Conservation (phyloP, 2,329 filamentous ascomycete genomes). For the Paecilomyces sp. region DNA sequence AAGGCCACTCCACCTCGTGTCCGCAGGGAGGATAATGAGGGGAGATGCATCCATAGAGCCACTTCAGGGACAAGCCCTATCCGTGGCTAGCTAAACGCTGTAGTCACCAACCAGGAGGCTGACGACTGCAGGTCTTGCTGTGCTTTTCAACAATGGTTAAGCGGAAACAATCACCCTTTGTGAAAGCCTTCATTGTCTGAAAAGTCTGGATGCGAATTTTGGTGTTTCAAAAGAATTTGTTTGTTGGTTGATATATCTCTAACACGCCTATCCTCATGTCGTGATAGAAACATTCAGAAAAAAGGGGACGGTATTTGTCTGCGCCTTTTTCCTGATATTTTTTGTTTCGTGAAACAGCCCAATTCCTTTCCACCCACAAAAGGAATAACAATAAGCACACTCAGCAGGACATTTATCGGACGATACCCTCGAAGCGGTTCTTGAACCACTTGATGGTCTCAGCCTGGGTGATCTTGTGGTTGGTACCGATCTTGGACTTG, state of each 20-base stretch:
- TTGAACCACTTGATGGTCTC: constrained; percentile 99
- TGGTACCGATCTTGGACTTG: constrained; percentile 77
- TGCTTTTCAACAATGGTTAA: constrained; percentile 49
- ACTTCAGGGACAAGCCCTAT: not conserved
- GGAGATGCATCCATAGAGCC: not conserved
- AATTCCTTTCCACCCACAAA: constrained; percentile 16
- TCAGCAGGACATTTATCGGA: constrained; percentile 64
- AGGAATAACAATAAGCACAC: constrained; percentile 7
- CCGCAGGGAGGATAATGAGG: not conserved
- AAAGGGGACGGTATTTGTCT: constrained; percentile 17
- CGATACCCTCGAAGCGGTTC: constrained; percentile 94
- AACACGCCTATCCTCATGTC: constrained; percentile 33
- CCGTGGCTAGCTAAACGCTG: not conserved
- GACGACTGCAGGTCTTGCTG: not conserved
- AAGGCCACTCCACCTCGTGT: not conserved
- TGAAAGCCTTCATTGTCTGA: constrained; percentile 51
- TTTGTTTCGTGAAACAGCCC: constrained; percentile 22
- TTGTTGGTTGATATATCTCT: constrained; percentile 28
- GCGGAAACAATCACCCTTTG: constrained; percentile 48
- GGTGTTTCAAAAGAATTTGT: constrained; percentile 13
- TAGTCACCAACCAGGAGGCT: not conserved
- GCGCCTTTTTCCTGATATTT: constrained; percentile 16
- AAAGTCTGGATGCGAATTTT: constrained; percentile 34
- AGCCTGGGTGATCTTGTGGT: constrained; percentile 85
- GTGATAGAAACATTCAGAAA: constrained; percentile 24